Evolutionary conservation across 2,329 filamentous ascomycete genomes (phyloP), one percentile per base, ranked within the genome.

Genomic region (Nannizziopsis barbatae): DNA sequence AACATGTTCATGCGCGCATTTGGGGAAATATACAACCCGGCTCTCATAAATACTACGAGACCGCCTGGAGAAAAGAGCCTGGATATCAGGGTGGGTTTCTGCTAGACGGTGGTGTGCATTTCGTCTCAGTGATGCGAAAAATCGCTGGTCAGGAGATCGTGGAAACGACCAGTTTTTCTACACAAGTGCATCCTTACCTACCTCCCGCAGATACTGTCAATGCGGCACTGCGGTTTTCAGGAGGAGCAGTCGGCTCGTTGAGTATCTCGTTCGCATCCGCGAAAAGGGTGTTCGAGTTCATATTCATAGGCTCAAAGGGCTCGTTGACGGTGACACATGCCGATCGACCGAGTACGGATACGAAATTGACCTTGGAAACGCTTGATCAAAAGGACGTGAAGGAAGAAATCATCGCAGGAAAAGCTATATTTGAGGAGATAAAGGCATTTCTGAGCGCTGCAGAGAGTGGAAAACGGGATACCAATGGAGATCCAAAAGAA

Each of bases 21-120:
- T 67, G 72, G 36, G 61, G 56, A 1, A 56, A 71, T 44, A 66
- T 79, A 1, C 54, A 65, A 51, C 59, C 63, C 1, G 75, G 72
- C 7, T 14, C 35, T n/a, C 67, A 65, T n/a, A 78, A 79, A 60
- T 79, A 78, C 58, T 74, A 67, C 53, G 71, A 73, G 55, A 76
- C 75, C 1, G 60, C 65, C 14, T 80, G 76, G 76, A 72, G 76
- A 35, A 77, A 77, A 58, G 67, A 57, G 12, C 75, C 76, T 0
- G 67, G 68, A 30, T 72, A 79, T 55, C 75, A 79, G 57, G 77
- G 76, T 15, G 77, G 77, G 0, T 79, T 79, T 52, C 54, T 80
- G 40, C 67, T 80, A 1, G 77, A 80, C 50, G 76, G 73, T 2
- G 76, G 77, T 2, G 71, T 80, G 12, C 77, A 80, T 55, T 73